Evolutionary conservation across 495 filamentous ascomycete species (phyloP).

Genomic region (Pseudevernia furfuracea): DNA sequence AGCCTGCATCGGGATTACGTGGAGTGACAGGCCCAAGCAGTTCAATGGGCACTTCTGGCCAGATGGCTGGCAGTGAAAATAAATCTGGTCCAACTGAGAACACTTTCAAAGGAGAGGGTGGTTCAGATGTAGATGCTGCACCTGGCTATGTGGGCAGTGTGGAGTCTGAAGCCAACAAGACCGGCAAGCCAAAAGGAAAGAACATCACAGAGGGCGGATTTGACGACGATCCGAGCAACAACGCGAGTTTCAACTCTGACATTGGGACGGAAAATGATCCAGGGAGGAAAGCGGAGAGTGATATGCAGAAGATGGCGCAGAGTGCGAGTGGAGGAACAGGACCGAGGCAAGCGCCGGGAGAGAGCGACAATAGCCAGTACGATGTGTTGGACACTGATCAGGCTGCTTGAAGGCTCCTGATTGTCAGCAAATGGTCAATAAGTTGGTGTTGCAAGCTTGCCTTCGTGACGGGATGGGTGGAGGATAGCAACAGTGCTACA

Average conservation of each 20-base stretch:
- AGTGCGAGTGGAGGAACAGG: conserved; percentile 34
- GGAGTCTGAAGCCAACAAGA: conserved; percentile 28
- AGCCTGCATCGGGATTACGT: not conserved
- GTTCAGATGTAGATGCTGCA: conserved; percentile 27
- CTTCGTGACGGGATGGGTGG: not conserved
- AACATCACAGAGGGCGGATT: conserved; percentile 51
- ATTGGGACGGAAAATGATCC: conserved; percentile 57
- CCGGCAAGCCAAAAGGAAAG: conserved; percentile 47
- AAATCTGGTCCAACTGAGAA: conserved; percentile 13
- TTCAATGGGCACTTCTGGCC: conserved; percentile 8
- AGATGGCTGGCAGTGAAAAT: conserved; percentile 7
- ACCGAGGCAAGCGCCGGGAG: conserved; percentile 37
- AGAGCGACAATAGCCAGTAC: conserved; percentile 36
- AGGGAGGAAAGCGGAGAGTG: conserved; percentile 45
- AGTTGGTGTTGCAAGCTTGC: not conserved
- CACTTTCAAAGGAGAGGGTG: conserved; percentile 12
- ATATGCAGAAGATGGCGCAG: conserved; percentile 40
- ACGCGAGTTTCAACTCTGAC: conserved; percentile 52
- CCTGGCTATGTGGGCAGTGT: conserved; percentile 41
- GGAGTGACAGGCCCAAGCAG: conserved; percentile 5
- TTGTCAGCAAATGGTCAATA: not conserved
- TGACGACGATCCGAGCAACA: conserved; percentile 39
- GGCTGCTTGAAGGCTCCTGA: conserved; percentile 17
- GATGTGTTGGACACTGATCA: conserved; percentile 41
- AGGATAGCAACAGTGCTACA: not conserved